A percentile compares a stretch with the other conserved stretches of the same genome.
Evolutionary conservation across 1,139 yeast species (phyloP).

Genomic region (Hemisphaericaspora xylofermentans): DNA sequence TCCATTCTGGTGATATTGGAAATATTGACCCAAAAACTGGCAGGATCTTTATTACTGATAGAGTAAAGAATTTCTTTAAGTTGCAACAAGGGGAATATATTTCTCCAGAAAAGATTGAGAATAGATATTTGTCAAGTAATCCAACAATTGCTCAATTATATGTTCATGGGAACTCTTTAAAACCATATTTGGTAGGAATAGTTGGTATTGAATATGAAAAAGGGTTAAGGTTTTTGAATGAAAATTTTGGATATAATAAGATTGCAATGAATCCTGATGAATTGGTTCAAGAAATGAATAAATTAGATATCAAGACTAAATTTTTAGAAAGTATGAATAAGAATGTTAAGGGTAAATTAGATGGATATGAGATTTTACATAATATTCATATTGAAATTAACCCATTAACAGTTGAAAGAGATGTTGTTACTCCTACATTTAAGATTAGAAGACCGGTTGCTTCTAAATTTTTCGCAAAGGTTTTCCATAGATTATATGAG

Average conservation of each 20-base stretch:
- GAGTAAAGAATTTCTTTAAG: conserved; percentile 42
- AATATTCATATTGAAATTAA: conserved; percentile 34
- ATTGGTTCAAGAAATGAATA: conserved; percentile 25
- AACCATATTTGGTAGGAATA: conserved; percentile 57
- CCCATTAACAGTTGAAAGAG: conserved; percentile 37
- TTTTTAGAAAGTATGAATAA: conserved; percentile 26
- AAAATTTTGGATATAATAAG: conserved; percentile 17
- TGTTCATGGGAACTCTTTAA: conserved; percentile 56
- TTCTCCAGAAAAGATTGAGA: conserved; percentile 38
- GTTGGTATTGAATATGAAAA: conserved; percentile 45
- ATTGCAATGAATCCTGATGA: conserved; percentile 20
- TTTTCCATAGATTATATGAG: conserved; percentile 23
- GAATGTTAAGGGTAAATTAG: conserved; percentile 22
- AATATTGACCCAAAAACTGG: conserved; percentile 24
- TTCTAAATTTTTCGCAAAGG: conserved; percentile 25
- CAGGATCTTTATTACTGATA: conserved; percentile 32
- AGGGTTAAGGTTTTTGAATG: conserved; percentile 21
- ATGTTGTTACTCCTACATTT: conserved; percentile 42
- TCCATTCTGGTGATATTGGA: conserved; percentile 40
- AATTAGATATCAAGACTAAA: conserved; percentile 22
- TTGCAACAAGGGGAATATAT: conserved; percentile 40
- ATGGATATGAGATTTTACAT: conserved; percentile 33
- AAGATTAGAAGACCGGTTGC: conserved; percentile 36
- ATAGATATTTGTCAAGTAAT: conserved; percentile 28
- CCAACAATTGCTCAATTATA: conserved; percentile 29